A percentile compares a stretch with the other conserved stretches of the same genome.
phyloP scores from a whole-genome alignment of 1,284 basidiomycete genomes.

The Ustilago loliicola region DNA sequence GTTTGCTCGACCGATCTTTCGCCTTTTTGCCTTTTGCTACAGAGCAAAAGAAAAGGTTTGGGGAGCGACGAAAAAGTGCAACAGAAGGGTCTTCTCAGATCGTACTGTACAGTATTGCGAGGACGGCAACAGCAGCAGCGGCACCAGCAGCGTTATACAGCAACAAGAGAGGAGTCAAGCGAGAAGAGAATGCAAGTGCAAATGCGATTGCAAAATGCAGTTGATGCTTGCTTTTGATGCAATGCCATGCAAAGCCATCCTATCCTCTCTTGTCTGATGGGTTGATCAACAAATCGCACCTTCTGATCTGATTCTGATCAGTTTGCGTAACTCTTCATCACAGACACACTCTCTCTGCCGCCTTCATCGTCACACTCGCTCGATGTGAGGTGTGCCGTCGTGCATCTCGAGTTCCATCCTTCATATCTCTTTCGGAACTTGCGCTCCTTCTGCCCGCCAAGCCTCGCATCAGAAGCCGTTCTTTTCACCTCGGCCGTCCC shows the following conservation, averaged over 20 bases:
- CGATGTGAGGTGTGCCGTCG: background rate
- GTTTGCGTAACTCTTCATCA: slow-evolving; percentile 17
- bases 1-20: background rate
- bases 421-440: background rate
- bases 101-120: too few relatives aligned
- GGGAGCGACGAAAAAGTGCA: background rate
- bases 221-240: background rate
- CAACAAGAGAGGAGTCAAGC: background rate
- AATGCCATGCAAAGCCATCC: slow-evolving; percentile 1
- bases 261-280: background rate
- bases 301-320: slow-evolving; percentile 32
- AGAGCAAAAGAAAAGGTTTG: too few relatives aligned
- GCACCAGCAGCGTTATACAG: background rate
- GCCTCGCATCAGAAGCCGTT: background rate
- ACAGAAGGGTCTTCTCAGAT: background rate
- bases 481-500: background rate
- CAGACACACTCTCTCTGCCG: background rate
- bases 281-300: background rate
- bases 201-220: too few relatives aligned
- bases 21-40: background rate
- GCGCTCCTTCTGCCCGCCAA: slow-evolving; percentile 1
- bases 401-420: background rate
- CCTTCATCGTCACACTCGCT: background rate
- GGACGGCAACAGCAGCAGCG: background rate
- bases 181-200: background rate